Evolutionary conservation across 768 basidiomycete genomes (phyloP).

Genomic region (Cubamyces lactineus): DNA sequence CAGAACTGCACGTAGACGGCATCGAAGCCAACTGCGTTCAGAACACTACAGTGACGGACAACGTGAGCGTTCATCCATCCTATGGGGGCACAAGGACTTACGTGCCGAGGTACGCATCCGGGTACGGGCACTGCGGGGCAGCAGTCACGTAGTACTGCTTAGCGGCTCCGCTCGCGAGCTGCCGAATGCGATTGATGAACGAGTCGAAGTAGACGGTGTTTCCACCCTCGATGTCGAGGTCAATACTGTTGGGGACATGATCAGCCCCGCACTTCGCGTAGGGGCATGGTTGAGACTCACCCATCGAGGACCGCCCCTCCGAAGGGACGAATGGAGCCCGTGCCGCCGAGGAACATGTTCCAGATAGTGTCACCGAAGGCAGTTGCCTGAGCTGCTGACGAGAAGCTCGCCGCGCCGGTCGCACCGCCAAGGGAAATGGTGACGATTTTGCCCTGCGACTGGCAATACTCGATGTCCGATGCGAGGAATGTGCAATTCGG

Average conservation of each 20-base stretch:
- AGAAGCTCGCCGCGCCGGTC: conserved; percentile 62
- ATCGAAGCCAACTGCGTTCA: conserved; percentile 66
- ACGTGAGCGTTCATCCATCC: background rate
- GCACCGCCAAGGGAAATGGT: conserved; percentile 47
- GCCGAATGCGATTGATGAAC: conserved; percentile 55
- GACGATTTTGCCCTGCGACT: conserved; percentile 45
- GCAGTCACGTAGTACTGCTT: conserved; percentile 70
- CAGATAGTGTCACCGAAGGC: conserved; percentile 70
- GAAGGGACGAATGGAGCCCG: conserved; percentile 64
- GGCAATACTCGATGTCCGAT: conserved; percentile 64
- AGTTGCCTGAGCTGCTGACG: conserved; percentile 56
- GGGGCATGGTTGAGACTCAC: conserved; percentile 37
- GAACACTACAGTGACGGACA: conserved; percentile 44
- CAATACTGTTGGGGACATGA: conserved; percentile 41
- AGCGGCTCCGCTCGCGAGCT: conserved; percentile 49
- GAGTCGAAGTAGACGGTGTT: conserved; percentile 32
- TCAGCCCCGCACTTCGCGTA: background rate
- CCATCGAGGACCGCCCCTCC: conserved; percentile 74
- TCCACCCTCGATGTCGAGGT: conserved; percentile 77
- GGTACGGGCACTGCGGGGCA: conserved; percentile 70
- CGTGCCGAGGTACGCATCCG: conserved; percentile 59
- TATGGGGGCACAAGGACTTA: background rate
- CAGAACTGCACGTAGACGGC: conserved; percentile 76
- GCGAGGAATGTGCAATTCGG: conserved; percentile 64
- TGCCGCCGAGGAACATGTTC: conserved; percentile 71